Evolutionary conservation across 495 filamentous ascomycete species (phyloP).

Genomic region (Pseudomonodictys pantanalensis): DNA sequence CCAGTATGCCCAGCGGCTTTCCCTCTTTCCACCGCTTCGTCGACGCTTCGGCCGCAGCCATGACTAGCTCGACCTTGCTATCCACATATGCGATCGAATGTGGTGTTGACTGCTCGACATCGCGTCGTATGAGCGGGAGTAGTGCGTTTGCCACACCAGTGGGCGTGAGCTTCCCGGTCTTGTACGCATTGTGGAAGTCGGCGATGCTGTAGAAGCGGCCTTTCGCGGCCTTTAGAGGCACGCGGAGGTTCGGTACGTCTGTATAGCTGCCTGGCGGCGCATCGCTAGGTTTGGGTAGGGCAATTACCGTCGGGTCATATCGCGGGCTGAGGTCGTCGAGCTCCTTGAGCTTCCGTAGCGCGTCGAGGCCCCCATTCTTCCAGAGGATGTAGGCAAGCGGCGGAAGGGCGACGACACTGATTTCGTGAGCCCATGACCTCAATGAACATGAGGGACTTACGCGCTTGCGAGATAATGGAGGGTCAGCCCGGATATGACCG

Average conservation of each 20-base stretch:
- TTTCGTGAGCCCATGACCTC: not conserved
- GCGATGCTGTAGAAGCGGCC: conserved; percentile 58
- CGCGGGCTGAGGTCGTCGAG: conserved; percentile 61
- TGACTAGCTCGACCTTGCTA: conserved; percentile 56
- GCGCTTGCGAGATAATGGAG: conserved; percentile 32
- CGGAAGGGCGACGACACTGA: conserved; percentile 54
- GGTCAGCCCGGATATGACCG: conserved; percentile 34
- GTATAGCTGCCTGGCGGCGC: conserved; percentile 5
- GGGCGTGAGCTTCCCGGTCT: conserved; percentile 66
- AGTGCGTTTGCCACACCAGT: conserved; percentile 65
- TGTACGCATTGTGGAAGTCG: conserved; percentile 76
- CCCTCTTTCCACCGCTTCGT: conserved; percentile 67
- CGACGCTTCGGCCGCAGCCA: conserved; percentile 66
- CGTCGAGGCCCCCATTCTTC: conserved; percentile 70
- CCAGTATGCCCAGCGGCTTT: conserved; percentile 62
- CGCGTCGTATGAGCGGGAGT: conserved; percentile 64
- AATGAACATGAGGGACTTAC: conserved; percentile 12
- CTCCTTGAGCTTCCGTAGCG: conserved; percentile 55
- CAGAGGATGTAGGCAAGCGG: conserved; percentile 63
- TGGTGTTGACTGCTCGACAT: conserved; percentile 46
- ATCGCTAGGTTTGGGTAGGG: conserved; percentile 47
- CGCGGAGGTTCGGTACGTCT: conserved; percentile 21
- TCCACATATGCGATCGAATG: conserved; percentile 70
- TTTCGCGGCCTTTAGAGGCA: conserved; percentile 31
- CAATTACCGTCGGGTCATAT: conserved; percentile 84